Percentiles rank a stretch among this genome's conserved stretches.
Evolutionary conservation across 495 filamentous ascomycete genomes (phyloP).

Genomic region (Lasiosphaeria miniovina): DNA sequence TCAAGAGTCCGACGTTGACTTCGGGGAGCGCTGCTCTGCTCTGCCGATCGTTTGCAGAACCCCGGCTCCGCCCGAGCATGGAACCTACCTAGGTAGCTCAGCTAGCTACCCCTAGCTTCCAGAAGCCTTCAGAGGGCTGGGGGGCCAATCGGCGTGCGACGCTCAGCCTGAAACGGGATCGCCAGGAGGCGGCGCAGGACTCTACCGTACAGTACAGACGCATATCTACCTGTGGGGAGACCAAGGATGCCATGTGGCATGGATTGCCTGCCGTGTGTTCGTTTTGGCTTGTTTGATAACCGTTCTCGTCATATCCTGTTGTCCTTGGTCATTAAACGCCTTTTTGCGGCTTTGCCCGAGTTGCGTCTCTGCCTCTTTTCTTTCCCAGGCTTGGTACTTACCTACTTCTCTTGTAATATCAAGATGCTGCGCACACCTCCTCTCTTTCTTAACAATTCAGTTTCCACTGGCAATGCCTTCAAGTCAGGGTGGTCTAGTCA

Average conservation of each 20-base stretch:
- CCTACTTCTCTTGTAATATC: too few relatives aligned
- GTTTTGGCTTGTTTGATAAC: slow-evolving; percentile 12
- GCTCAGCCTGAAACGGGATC: slow-evolving; percentile 13
- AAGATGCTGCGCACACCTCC: too few relatives aligned
- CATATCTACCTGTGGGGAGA: not conserved
- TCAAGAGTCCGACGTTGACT: too few relatives aligned
- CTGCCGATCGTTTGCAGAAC: too few relatives aligned
- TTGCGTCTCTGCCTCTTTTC: not conserved
- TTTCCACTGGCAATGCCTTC: too few relatives aligned
- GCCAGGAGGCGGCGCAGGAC: slow-evolving; percentile 13
- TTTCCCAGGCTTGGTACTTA: not conserved
- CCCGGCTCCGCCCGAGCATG: too few relatives aligned
- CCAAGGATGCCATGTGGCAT: not conserved
- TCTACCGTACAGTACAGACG: not conserved
- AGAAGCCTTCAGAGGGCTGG: slow-evolving; percentile 9
- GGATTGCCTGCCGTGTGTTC: not conserved
- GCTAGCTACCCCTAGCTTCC: not conserved
- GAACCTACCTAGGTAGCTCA: too few relatives aligned
- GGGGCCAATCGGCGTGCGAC: not conserved
- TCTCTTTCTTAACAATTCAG: too few relatives aligned
- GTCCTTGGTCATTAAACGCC: not conserved
- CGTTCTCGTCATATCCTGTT: slow-evolving; percentile 7
- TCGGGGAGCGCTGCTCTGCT: too few relatives aligned
- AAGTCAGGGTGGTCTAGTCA: too few relatives aligned
- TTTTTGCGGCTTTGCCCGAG: not conserved